Evolutionary conservation across 306 rosid genomes (phyloP).

Genomic region (Ormosia emarginata): DNA sequence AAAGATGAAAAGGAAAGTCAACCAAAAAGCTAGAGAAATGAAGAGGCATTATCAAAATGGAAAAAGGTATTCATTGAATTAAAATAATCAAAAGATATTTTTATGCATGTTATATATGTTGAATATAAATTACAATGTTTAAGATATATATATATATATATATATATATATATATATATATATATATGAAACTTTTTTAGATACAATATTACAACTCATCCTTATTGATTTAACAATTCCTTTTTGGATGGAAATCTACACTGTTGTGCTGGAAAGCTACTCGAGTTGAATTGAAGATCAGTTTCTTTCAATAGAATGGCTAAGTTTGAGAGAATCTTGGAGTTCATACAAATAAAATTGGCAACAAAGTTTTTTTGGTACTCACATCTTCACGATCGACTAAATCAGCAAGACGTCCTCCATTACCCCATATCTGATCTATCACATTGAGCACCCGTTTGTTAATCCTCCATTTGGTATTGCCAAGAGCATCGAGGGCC

Average conservation of each 20-base stretch:
- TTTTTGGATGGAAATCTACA: not conserved
- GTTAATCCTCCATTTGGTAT: slow-evolving; percentile 71
- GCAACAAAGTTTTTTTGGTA: not conserved
- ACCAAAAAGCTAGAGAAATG: not conserved
- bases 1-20: not conserved
- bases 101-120: not conserved
- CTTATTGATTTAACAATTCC: too few species aligned
- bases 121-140: not conserved
- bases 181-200: too few species aligned
- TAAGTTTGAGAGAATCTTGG: not conserved
- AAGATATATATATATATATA: too few species aligned
- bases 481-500: slow-evolving; percentile 73
- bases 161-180: too few species aligned
- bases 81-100: not conserved
- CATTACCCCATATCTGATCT: slow-evolving; percentile 70
- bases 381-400: slow-evolving; percentile 64
- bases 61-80: not conserved
- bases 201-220: too few species aligned
- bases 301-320: not conserved
- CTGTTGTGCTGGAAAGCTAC: not conserved
- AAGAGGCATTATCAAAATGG: not conserved
- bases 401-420: slow-evolving; percentile 68
- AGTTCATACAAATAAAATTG: not conserved
- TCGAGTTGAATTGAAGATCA: not conserved
- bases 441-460: slow-evolving; percentile 53